Base-by-base conservation (phyloP, 2,329 filamentous ascomycete species). In the Cordyceps militaris region DNA sequence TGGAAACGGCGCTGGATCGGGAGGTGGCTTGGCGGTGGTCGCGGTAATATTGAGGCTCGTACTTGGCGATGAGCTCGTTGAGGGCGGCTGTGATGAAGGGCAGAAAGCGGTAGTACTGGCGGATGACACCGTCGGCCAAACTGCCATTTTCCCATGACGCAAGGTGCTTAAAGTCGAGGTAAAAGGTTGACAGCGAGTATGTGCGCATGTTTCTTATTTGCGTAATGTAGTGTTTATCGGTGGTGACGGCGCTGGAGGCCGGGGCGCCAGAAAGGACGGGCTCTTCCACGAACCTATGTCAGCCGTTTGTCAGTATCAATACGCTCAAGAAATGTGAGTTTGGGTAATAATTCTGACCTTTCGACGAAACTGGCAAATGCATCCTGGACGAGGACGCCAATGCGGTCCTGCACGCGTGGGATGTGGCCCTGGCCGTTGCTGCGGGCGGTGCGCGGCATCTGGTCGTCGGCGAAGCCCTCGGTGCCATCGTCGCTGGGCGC, bases 81-180 rank as follows among this genome's bases (percentile, higher is more conserved):
- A 99, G 78, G 26, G 88, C 92, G 62, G 88, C 85, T 23, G 89
- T 91, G 66, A 99, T 83, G 71, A 94, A 99, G 3, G 94, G 94
- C 24, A 95, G 80, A 70, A 96, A 96, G 64, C 94, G 89, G 73
- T 97, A 97, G 77, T 97, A 97, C 68, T 95, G 88, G 65, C 85
- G 86, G 63, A 91, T 87, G 61, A 97, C 88, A 52, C 91, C 93
- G 61, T 90, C 86, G 43, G 93, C 91, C 54, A 99, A 77, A 59
- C 88, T 86, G 55, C 88, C 89, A 64, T 92, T 88, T 66, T 88
- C 85, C 71, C 86, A 87, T 36, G 84, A 81, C 58, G 85, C 82
- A 30, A 99, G 77, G 71, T 99, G 94, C 63, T 86, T 89, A 73
- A 86, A 94, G 74, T 95, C 90, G 67, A 95, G 83, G 69, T 94